Evolutionary conservation across 2,329 filamentous ascomycete species (phyloP), one percentile per base, ranked within the genome.

Genomic region (Neofusicoccum ribis): DNA sequence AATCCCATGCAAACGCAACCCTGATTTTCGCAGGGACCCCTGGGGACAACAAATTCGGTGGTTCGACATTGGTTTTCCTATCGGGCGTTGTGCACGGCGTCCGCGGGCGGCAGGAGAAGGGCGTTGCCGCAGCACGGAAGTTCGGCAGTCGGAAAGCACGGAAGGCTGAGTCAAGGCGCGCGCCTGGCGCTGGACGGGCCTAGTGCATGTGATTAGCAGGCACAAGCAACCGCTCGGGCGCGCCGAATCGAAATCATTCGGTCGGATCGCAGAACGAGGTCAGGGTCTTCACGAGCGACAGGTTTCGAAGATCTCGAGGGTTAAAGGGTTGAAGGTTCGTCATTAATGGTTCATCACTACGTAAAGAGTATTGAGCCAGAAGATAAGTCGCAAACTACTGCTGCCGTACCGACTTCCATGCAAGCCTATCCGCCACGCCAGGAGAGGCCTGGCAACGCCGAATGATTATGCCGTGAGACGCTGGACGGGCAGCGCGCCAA

Each of bases 311-410:
- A 3, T 23, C 23, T 43, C 46, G 60, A 63, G 8, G 37, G n/a
- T 20, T 14, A 2, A 12, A 36, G 36, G n/a, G 27, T 23, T 43
- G 37, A n/a, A 5, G 44, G 31, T 61, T 52, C 44, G 47, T 64
- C 61, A 64, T 64, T 64, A 54, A 54, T 46, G 50, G 50, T 39
- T 64, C 61, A 56, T 64, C 61, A 56, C 61, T 64, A 64, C 51
- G 61, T 64, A 56, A 44, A n/a, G 27, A 64, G 41, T 49, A 41
- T 27, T 43, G 50, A 47, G 39, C 60, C 60, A 63, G 47, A 41
- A 52, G 47, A n/a, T 47, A 31, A 31, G 27, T 31, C 27, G 50
- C n/a, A 64, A 54, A 54, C 61, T 44, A 34, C 39, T 12, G 39
- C 60, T 54, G 61, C 61, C 27, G 50, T 64, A 37, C 49, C 61